phyloP scores from a whole-genome alignment of 345 rosid species.

The Linum usitatissimum region DNA sequence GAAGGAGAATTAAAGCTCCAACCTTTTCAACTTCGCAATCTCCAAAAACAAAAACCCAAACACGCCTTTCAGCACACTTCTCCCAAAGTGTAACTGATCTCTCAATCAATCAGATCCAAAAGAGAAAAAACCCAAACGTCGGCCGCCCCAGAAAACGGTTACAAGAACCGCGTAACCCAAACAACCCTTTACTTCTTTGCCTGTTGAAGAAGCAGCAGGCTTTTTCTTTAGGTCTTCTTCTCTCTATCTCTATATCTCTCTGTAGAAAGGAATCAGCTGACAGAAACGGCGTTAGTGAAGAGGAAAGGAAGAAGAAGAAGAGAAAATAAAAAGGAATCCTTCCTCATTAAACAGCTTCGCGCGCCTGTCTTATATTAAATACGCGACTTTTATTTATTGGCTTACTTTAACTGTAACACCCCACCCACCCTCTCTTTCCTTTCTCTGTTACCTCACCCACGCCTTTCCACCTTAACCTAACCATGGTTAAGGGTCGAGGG shows the following conservation, averaged over 20 bases:
- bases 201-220: neutral
- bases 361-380: constrained; percentile 2
- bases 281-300: neutral
- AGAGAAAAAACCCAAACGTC: neutral
- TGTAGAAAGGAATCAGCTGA: neutral
- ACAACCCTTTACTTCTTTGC: neutral
- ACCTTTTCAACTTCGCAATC: neutral
- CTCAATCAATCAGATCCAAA: neutral
- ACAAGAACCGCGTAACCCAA: neutral
- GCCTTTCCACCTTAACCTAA: neutral
- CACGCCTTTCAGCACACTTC: neutral
- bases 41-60: neutral
- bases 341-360: neutral
- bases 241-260: neutral
- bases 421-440: neutral
- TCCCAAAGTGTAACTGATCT: neutral
- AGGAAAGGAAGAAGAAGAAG: too few relatives aligned
- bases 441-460: neutral
- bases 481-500: neutral
- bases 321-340: neutral
- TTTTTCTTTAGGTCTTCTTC: neutral
- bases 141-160: neutral
- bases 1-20: neutral
- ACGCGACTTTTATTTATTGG: neutral
- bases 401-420: neutral